Base-by-base conservation (phyloP, 176 grass and related monocot genomes). In the Avena atlantica region DNA sequence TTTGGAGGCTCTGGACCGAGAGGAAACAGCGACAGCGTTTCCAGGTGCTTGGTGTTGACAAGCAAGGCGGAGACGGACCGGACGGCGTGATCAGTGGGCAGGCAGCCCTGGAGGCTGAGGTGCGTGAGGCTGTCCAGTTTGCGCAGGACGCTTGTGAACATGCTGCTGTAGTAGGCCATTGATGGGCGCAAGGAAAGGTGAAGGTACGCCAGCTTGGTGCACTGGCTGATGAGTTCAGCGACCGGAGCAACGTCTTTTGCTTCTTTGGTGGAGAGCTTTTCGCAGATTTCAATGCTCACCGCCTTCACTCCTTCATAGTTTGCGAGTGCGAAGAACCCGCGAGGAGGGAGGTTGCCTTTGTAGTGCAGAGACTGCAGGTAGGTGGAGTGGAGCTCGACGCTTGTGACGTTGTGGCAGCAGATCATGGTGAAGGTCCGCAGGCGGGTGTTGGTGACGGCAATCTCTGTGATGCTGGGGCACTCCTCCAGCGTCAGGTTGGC, bases 101-200 rank as follows among this genome's bases (percentile, higher is more conserved):
- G 6, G 69, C 82, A 48, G 8, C 87, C 90, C 72, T 88, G 11
- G 50, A 91, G 74, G 17, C 12, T 70, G 34, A 76, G 87, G 57
- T 31, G 83, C 67, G 4, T 45, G 76, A 68, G 79, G 17, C 12
- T 7, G 27, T 19, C 16, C 9, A 69, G 47, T 6, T 19, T 3
- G 63, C 16, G 25, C 3, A 81, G 5, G 15, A 34, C 16, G 2
- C 62, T 8, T 2, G 63, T 13, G 79, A 81, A 53, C 8, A 51
- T 6, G 47, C 12, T 51, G 63, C 63, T 69, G 16, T 53, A 9
- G 47, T 53, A 69, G 0, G 80, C 80, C 80, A 83, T 83, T 9
- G 49, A 20, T n/a, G 66, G 81, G 29, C 31, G 50, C 50, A 83
- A 13, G 65, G 50, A 59, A 13, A 80, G 78, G 37, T 63, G 66